phyloP scores from a whole-genome alignment of 2,329 filamentous ascomycete genomes.

The Cercospora zeae-maydis region DNA sequence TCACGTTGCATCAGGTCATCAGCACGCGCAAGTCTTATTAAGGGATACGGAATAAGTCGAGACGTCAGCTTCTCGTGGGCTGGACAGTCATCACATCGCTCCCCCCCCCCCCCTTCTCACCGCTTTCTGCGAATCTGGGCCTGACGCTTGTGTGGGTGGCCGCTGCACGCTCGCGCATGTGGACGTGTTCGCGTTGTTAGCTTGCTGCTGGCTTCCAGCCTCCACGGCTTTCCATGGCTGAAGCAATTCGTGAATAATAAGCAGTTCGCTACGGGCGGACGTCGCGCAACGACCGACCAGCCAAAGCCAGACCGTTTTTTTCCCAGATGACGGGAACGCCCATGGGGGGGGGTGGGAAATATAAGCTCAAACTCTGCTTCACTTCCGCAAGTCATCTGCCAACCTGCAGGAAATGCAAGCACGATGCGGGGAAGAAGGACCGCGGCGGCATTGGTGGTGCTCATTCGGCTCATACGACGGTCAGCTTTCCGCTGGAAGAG shows the following conservation, averaged over 20 bases:
- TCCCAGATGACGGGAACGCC: background rate
- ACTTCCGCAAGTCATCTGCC: constrained; percentile 1
- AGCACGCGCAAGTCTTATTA: too few species aligned
- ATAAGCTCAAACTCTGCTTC: background rate
- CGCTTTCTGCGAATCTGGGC: background rate
- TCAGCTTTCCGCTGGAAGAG: background rate
- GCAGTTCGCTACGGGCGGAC: background rate
- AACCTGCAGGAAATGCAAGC: background rate
- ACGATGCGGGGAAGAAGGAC: background rate
- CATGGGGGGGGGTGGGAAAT: background rate
- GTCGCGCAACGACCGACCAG: background rate
- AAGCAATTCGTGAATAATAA: background rate
- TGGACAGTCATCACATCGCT: background rate
- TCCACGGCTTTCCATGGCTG: background rate
- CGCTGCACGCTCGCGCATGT: background rate
- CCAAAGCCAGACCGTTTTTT: background rate
- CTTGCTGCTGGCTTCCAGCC: too few species aligned
- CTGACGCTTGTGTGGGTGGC: too few species aligned
- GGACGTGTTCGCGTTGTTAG: background rate
- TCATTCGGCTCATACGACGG: background rate
- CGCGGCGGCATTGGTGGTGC: background rate
- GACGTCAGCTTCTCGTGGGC: background rate
- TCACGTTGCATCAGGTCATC: background rate
- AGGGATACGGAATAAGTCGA: background rate
- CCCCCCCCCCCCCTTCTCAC: background rate